Base-by-base conservation (phyloP, 495 filamentous ascomycete species). In the Tuber microsphaerosporum region DNA sequence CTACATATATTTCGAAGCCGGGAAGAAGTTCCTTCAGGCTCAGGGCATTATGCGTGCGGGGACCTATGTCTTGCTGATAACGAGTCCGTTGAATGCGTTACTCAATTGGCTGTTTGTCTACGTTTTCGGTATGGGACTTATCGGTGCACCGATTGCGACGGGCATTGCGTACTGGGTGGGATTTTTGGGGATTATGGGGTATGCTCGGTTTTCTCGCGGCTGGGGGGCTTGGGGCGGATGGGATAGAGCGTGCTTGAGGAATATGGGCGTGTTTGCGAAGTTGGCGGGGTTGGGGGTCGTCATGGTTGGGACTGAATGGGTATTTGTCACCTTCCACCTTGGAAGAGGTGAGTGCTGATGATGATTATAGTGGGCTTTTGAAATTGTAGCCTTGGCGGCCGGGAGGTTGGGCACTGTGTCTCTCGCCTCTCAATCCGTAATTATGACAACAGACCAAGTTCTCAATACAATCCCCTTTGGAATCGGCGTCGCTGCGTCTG, bases 391-490 rank as follows among this genome's bases (percentile, higher is more conserved):
- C 1, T 86, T 97, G 0, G 93, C 91, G 2, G 94, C 94, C 6
- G 94, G 94, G 16, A 87, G 90, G 14, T 87, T 97, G 0, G 94
- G 94, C 14, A 95, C 92, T 0, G 90, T 95, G 56, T 87, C 94
- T 0, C 87, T 97, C 0, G 94, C 94, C 17, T 90, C 94, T 0
- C 94, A 97, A 82, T 92, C 90, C 76, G 93, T 97, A 51, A 94
- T 97, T 83, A 97, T 97, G 93, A 97, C 94, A 0, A 91, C 92
- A 0, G 94, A 97, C 83, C 93, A 96, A 82, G 90, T 97, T 69
- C 89, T 97, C 84, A 97, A 95, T 80, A 97, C 94, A 0, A 91
- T 97, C 71, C 94, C 94, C 0, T 97, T 97, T 81, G 93, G 94
- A 1, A 87, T 97, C 10, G 94, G 94, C 1, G 92, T 97, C 17